Base-by-base conservation (phyloP, 805 yeast genomes). In the Monosporozyma aerobia region DNA sequence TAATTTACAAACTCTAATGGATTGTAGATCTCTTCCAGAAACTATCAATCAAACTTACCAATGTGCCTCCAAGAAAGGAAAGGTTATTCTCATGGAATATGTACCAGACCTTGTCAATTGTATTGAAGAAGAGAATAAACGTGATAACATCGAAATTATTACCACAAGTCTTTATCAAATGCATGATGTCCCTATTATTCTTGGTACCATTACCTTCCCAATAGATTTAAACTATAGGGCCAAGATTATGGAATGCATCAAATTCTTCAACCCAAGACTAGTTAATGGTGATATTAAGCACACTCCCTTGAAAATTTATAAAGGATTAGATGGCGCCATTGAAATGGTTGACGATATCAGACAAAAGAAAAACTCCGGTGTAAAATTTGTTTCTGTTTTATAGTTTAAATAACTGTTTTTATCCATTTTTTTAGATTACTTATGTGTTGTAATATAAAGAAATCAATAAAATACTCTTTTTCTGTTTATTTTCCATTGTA, bases 71-170 rank as follows among this genome's bases (percentile, higher is more conserved):
- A 7, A 33, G 10, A 9, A 5, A 4, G 37, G 37, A 9, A 33
- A 33, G 13, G 37, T 11, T 11, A 75, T 13, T 51, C 68, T 10
- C 62, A 60, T 23, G 59, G 66, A 7, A 54, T 58, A n/a, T 61
- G 62, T n/a, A 69, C 72, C 4, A 56, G 55, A 11, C 29, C 72
- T 5, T 73, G 73, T 60, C n/a, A 53, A 57, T 2, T 58, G 59
- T 39, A 69, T 70, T 58, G 57, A 60, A 41, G 57, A 58, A 3
- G 63, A 66, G 44, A 72, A 71, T 25, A 55, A 49, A 2, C 53
- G 65, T 41, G 64, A 61, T 13, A 49, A 53, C 4, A 65, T 77
- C 1, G 51, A 73, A 30, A 71, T 71, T 6, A 75, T 74, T 50
- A 50, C 64, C 8, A 69, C 67, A 5, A 11, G 13, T 5, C 14